Evolutionary conservation across 2,329 filamentous ascomycete species (phyloP).

Genomic region (Colletotrichum sp.): DNA sequence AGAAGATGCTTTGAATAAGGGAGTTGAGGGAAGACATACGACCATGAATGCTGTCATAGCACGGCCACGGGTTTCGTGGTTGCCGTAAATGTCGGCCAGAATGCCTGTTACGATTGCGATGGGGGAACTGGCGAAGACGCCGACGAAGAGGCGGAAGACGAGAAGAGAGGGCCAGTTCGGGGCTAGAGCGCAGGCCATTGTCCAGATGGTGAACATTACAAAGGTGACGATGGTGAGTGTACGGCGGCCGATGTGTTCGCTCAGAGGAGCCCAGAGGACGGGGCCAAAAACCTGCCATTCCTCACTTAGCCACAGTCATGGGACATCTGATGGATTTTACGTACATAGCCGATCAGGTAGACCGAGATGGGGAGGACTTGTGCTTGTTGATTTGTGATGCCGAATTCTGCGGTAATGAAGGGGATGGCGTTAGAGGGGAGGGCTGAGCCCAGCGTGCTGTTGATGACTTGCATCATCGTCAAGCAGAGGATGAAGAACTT

Average conservation of each 20-base stretch:
- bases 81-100: slow-evolving; percentile 69
- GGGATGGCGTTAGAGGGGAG: slow-evolving; percentile 68
- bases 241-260: slow-evolving; percentile 67
- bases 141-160: slow-evolving; percentile 59
- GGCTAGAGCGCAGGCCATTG: slow-evolving; percentile 60
- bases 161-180: slow-evolving; percentile 58
- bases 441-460: slow-evolving; percentile 70
- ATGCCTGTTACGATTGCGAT: slow-evolving; percentile 69
- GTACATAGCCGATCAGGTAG: slow-evolving; percentile 68
- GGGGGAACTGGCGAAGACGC: slow-evolving; percentile 60
- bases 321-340: neutral
- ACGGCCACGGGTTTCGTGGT: slow-evolving; percentile 59
- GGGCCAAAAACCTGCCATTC: slow-evolving; percentile 47
- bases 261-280: slow-evolving; percentile 68
- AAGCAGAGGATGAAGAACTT: slow-evolving; percentile 61
- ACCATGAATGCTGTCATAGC: slow-evolving; percentile 71
- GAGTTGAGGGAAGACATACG: slow-evolving; percentile 38
- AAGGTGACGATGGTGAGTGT: slow-evolving; percentile 52
- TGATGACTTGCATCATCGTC: slow-evolving; percentile 66
- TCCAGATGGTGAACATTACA: slow-evolving; percentile 53
- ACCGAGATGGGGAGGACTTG: slow-evolving; percentile 64
- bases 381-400: slow-evolving; percentile 52
- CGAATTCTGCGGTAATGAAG: slow-evolving; percentile 62
- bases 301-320: neutral
- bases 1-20: neutral